Conservation (phyloP, 2,329 filamentous ascomycete genomes). For the Botrytis byssoidea region DNA sequence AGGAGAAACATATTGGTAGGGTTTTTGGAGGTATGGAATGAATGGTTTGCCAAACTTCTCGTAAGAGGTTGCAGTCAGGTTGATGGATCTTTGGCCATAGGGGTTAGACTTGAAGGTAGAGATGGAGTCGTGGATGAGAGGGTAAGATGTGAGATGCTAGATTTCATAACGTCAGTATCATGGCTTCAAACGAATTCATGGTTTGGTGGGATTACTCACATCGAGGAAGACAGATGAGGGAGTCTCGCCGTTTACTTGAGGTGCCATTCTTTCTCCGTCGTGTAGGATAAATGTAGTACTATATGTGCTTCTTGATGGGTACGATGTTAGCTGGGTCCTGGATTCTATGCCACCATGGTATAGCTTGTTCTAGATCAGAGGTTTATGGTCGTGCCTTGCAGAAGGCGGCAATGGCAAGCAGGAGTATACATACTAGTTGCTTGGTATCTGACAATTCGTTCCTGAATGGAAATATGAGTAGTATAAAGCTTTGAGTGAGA, state of each 20-base stretch:
- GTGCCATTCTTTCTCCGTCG: conserved; percentile 37
- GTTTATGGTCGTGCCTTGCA: conserved; percentile 24
- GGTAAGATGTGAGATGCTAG: conserved; percentile 83
- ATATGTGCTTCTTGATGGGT: background rate
- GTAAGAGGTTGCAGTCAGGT: conserved; percentile 24
- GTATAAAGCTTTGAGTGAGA: background rate
- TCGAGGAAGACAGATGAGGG: conserved; percentile 49
- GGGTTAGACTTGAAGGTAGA: conserved; percentile 77
- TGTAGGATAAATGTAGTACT: conserved; percentile 25
- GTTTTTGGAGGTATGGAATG: conserved; percentile 73
- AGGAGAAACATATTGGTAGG: conserved; percentile 78
- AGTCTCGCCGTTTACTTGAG: conserved; percentile 52
- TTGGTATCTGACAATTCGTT: background rate
- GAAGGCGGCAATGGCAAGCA: background rate
- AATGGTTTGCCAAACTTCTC: conserved; percentile 67
- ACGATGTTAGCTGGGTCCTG: background rate
- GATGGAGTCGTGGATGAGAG: conserved; percentile 76
- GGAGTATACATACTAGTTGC: conserved; percentile 12
- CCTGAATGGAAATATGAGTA: background rate
- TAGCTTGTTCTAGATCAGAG: background rate
- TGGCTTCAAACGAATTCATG: conserved; percentile 9
- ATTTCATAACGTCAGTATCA: conserved; percentile 7
- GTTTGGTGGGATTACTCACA: conserved; percentile 42
- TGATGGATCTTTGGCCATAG: conserved; percentile 78
- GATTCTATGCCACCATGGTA: background rate